These are phyloP conservation scores for Capronia coronata DNA, from an alignment of 2,329 filamentous ascomycete species.

Conservation along the genomic window DNA sequence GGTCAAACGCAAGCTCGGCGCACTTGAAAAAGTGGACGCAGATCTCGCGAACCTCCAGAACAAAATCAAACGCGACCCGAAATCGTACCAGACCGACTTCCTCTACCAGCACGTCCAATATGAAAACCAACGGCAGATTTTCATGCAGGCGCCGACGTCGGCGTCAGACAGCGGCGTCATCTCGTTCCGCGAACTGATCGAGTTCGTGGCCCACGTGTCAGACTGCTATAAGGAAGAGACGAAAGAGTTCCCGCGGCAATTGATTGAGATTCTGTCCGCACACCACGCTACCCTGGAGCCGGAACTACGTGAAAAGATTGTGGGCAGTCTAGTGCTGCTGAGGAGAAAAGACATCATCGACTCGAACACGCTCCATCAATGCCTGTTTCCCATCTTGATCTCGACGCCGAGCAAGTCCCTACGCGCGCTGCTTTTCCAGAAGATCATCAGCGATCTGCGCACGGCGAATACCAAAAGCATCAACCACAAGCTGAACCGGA, in stretches of 20 bases:
- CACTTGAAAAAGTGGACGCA: constrained; percentile 90
- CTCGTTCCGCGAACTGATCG: constrained; percentile 83
- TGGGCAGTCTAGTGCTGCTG: constrained; percentile 79
- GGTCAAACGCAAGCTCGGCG: constrained; percentile 83
- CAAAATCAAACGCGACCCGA: constrained; percentile 81
- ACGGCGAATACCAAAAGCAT: constrained; percentile 78
- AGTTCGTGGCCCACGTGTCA: constrained; percentile 87
- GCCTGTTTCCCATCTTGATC: constrained; percentile 88
- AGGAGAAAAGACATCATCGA: constrained; percentile 89
- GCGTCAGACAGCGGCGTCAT: constrained; percentile 66
- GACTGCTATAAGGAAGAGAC: constrained; percentile 86
- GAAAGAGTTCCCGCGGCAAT: constrained; percentile 66
- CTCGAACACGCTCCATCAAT: constrained; percentile 74
- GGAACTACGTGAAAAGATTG: constrained; percentile 88
- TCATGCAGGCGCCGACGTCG: constrained; percentile 72
- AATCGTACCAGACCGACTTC: constrained; percentile 86
- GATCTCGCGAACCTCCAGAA: constrained; percentile 85
- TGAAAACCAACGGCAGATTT: constrained; percentile 83
- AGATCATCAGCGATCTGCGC: constrained; percentile 85
- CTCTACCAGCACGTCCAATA: constrained; percentile 84
- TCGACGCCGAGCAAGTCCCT: constrained; percentile 88
- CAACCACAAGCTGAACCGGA: constrained; percentile 89
- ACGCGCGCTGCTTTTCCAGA: constrained; percentile 74
- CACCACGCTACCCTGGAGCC: constrained; percentile 78
- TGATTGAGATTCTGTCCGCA: constrained; percentile 70